Conservation (phyloP, 805 yeast genomes). For the Yarrowia hollandica region DNA sequence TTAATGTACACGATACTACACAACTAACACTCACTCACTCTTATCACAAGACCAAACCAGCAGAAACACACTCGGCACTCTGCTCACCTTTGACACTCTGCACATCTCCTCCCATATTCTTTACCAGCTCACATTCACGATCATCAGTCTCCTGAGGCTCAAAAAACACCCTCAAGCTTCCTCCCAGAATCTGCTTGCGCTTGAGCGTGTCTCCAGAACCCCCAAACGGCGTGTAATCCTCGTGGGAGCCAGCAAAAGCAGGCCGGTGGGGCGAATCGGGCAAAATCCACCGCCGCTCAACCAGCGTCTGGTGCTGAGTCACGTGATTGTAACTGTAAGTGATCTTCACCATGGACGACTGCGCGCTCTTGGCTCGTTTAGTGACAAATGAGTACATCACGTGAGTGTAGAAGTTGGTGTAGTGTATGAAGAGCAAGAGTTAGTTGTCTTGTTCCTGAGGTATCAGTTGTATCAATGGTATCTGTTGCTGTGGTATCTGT, state of each 20-base stretch:
- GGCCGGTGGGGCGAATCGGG: neutral
- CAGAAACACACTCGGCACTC: too few relatives aligned
- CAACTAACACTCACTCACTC: too few relatives aligned
- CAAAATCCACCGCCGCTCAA: conserved; percentile 5
- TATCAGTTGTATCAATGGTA: too few relatives aligned
- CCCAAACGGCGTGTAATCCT: neutral
- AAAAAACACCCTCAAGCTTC: neutral
- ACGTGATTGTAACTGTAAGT: conserved; percentile 5
- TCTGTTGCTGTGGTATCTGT: neutral
- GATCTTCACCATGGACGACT: neutral
- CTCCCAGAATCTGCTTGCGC: neutral
- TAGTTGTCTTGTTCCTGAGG: too few relatives aligned
- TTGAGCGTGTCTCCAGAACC: neutral
- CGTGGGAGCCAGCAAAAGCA: neutral
- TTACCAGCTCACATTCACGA: neutral
- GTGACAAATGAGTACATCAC: conserved; percentile 14
- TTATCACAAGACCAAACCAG: too few relatives aligned
- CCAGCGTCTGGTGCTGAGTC: neutral
- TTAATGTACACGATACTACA: too few relatives aligned
- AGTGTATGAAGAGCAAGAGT: too few relatives aligned
- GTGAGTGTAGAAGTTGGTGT: too few relatives aligned
- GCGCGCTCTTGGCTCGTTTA: neutral
- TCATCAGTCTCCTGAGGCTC: neutral
- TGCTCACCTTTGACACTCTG: too few relatives aligned
- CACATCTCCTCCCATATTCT: too few relatives aligned